Conservation (phyloP, 192 early-diverging fungal species). For the Backusella sp. region DNA sequence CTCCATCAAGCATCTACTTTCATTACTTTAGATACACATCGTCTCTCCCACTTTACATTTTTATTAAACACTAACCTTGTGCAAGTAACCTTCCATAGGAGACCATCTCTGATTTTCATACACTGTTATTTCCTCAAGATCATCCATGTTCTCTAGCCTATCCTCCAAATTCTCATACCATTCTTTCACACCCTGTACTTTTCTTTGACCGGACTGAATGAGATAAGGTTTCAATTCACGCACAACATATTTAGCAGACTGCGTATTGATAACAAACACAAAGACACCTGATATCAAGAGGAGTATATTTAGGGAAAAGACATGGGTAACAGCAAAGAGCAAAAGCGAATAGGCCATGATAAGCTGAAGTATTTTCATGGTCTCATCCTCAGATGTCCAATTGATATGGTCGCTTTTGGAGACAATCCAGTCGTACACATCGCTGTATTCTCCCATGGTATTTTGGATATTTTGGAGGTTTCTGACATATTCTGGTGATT, state of each 20-base stretch:
- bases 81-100: not conserved
- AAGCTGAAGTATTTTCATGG: constrained; percentile 41
- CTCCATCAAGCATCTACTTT: constrained; percentile 18
- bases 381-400: constrained; percentile 48
- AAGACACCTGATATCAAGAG: constrained; percentile 51
- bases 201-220: not conserved
- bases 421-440: constrained; percentile 45
- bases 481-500: constrained; percentile 59
- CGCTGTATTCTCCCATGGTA: constrained; percentile 63
- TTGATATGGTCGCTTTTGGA: constrained; percentile 41
- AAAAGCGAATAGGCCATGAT: constrained; percentile 35
- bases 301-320: constrained; percentile 47
- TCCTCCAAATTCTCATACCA: constrained; percentile 13
- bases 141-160: not conserved
- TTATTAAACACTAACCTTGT: not conserved
- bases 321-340: constrained; percentile 37
- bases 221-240: constrained; percentile 12
- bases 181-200: not conserved
- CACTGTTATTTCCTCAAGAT: constrained; percentile 19
- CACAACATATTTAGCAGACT: constrained; percentile 38
- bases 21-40: not conserved
- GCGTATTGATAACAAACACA: constrained; percentile 61
- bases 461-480: constrained; percentile 79
- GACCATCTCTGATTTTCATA: constrained; percentile 30
- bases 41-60: not conserved